Conservation (phyloP, 2,329 filamentous ascomycete species). For the Drechslera avenae region DNA sequence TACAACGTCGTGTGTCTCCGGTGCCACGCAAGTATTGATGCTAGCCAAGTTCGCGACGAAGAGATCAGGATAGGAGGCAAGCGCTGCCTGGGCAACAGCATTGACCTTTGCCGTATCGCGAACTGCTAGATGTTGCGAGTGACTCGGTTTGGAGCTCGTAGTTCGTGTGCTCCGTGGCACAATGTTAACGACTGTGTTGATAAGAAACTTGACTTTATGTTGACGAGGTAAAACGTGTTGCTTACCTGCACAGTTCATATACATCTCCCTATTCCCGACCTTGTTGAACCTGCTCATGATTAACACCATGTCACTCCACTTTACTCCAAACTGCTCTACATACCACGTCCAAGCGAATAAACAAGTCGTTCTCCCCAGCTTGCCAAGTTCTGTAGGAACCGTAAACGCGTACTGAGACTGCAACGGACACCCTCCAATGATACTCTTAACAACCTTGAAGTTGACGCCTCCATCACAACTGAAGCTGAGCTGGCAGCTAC, state of each 20-base stretch:
- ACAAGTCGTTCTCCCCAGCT: slow-evolving; percentile 43
- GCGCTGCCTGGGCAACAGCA: slow-evolving; percentile 25
- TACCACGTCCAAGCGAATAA: slow-evolving; percentile 70
- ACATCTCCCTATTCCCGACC: slow-evolving; percentile 80
- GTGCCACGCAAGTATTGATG: slow-evolving; percentile 49
- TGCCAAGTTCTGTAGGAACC: slow-evolving; percentile 6
- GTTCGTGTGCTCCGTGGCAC: slow-evolving; percentile 16
- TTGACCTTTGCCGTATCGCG: slow-evolving; percentile 18
- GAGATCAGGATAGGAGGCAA: slow-evolving; percentile 49
- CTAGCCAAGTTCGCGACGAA: slow-evolving; percentile 52
- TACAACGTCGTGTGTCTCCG: slow-evolving; percentile 46
- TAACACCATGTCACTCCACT: neutral
- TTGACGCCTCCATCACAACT: slow-evolving; percentile 73
- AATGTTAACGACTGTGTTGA: slow-evolving; percentile 66
- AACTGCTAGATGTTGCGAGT: neutral
- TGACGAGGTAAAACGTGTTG: too few species aligned
- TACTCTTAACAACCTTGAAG: slow-evolving; percentile 71
- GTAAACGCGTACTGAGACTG: slow-evolving; percentile 66
- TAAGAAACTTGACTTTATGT: too few species aligned
- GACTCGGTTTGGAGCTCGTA: neutral
- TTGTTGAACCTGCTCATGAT: slow-evolving; percentile 62
- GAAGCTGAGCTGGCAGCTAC: slow-evolving; percentile 76
- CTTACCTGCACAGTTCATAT: slow-evolving; percentile 71
- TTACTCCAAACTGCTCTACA: neutral
- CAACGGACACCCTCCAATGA: slow-evolving; percentile 63